Evolutionary conservation across 495 filamentous ascomycete genomes (phyloP).

Genomic region (Penicillium roqueforti): DNA sequence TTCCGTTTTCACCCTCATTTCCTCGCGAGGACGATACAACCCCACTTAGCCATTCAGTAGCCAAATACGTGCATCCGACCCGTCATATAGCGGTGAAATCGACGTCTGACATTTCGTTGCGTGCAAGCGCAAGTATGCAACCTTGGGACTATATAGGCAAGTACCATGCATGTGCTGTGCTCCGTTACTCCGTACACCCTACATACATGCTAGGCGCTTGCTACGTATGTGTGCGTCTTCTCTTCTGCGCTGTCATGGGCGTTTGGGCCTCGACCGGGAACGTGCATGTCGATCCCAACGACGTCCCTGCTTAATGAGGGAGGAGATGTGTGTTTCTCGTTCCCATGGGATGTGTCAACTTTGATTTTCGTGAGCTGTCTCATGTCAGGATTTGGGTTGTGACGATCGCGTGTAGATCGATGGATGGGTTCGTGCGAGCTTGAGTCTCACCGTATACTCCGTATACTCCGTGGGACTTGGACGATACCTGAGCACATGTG

Average conservation of each 20-base stretch:
- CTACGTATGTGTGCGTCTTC: not conserved
- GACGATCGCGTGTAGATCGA: conserved; percentile 19
- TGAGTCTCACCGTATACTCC: conserved; percentile 1
- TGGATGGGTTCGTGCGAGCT: conserved; percentile 7
- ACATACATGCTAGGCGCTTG: not conserved
- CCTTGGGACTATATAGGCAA: not conserved
- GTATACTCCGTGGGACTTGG: not conserved
- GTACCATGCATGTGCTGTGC: not conserved
- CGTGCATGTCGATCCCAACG: not conserved
- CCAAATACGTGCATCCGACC: conserved; percentile 8
- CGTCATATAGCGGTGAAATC: conserved; percentile 28
- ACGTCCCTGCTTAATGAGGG: not conserved
- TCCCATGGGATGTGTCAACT: conserved; percentile 16
- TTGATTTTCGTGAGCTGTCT: conserved; percentile 21
- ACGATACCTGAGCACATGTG: not conserved
- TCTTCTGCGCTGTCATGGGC: not conserved
- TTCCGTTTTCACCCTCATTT: too few relatives aligned
- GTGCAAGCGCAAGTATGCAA: not conserved
- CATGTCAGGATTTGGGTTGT: conserved; percentile 20
- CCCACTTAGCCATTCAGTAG: not conserved
- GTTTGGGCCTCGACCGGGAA: not conserved
- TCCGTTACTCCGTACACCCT: not conserved
- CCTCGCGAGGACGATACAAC: not conserved
- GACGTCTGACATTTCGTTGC: not conserved
- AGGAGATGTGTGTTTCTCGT: not conserved